Percentiles rank a stretch among this genome's conserved stretches.
phyloP scores from a whole-genome alignment of 2,329 filamentous ascomycete species.

The Samsoniella hepiali region DNA sequence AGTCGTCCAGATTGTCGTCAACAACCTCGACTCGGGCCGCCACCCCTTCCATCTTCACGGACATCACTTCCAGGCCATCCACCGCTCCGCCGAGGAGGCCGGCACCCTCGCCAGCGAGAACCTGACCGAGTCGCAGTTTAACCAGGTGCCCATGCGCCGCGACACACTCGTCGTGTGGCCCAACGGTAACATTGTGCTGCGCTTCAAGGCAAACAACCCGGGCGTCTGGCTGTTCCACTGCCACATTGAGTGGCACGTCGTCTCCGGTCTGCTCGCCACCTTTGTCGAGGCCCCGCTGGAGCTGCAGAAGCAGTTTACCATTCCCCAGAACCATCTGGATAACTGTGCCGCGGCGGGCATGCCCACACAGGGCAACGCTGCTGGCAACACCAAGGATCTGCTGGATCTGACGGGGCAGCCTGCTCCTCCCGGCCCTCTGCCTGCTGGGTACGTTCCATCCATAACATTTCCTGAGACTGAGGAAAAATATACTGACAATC shows the following conservation, averaged over 20 bases:
- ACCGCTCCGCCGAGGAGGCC: slow-evolving; percentile 55
- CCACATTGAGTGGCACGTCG: slow-evolving; percentile 76
- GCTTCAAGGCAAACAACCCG: slow-evolving; percentile 66
- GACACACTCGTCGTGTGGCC: slow-evolving; percentile 66
- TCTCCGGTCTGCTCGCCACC: slow-evolving; percentile 62
- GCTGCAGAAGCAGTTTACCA: slow-evolving; percentile 56
- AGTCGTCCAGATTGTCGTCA: slow-evolving; percentile 72
- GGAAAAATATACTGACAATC: slow-evolving; percentile 7
- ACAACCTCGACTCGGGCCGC: slow-evolving; percentile 68
- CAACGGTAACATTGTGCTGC: slow-evolving; percentile 64
- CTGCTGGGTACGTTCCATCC: slow-evolving; percentile 53
- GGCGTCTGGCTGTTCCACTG: slow-evolving; percentile 74
- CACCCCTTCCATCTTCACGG: slow-evolving; percentile 80
- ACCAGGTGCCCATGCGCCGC: slow-evolving; percentile 58
- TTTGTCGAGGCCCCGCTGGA: slow-evolving; percentile 61
- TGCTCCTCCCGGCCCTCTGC: slow-evolving; percentile 51
- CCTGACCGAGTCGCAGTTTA: slow-evolving; percentile 45
- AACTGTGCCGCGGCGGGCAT: slow-evolving; percentile 53
- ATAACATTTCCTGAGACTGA: neutral
- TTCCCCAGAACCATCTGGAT: slow-evolving; percentile 58
- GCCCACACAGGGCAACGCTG: slow-evolving; percentile 66
- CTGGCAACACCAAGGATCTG: slow-evolving; percentile 62
- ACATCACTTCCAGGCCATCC: slow-evolving; percentile 67
- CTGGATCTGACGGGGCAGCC: slow-evolving; percentile 64
- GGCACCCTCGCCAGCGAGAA: slow-evolving; percentile 52